Evolutionary conservation across 345 rosid genomes (phyloP).

Genomic region (Capsella bursapastoris): DNA sequence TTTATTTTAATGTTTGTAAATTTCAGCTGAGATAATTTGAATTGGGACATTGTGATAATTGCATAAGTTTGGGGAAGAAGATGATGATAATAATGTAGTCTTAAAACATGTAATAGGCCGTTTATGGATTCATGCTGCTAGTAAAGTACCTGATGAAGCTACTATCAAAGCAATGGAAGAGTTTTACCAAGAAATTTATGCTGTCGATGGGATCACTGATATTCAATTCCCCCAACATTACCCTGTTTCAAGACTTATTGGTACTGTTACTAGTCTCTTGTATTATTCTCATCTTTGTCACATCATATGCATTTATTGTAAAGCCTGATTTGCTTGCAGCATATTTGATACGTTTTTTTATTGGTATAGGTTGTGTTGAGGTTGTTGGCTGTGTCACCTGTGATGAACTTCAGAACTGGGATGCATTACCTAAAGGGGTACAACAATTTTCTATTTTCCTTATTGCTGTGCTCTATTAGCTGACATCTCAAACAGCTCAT

Average conservation of each 20-base stretch:
- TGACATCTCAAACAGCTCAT: neutral
- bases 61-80: neutral
- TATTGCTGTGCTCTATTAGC: neutral
- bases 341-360: neutral
- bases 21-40: neutral
- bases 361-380: slow-evolving; percentile 58
- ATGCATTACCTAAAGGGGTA: slow-evolving; percentile 64
- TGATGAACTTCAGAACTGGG: slow-evolving; percentile 67
- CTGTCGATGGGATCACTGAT: slow-evolving; percentile 65
- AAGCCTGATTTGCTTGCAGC: neutral
- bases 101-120: slow-evolving; percentile 58
- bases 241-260: slow-evolving; percentile 88
- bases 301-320: neutral
- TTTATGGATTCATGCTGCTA: slow-evolving; percentile 95
- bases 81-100: neutral
- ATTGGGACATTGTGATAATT: slow-evolving; percentile 3
- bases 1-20: neutral
- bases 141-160: slow-evolving; percentile 84
- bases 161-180: slow-evolving; percentile 94
- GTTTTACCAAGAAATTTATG: slow-evolving; percentile 79
- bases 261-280: slow-evolving; percentile 35
- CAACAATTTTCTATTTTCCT: neutral
- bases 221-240: slow-evolving; percentile 71
- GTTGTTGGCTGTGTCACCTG: slow-evolving; percentile 64
- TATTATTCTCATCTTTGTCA: too few relatives aligned